Evolutionary conservation across 1,284 basidiomycete species (phyloP).

Genomic region (Microbotryum scabiosae): DNA sequence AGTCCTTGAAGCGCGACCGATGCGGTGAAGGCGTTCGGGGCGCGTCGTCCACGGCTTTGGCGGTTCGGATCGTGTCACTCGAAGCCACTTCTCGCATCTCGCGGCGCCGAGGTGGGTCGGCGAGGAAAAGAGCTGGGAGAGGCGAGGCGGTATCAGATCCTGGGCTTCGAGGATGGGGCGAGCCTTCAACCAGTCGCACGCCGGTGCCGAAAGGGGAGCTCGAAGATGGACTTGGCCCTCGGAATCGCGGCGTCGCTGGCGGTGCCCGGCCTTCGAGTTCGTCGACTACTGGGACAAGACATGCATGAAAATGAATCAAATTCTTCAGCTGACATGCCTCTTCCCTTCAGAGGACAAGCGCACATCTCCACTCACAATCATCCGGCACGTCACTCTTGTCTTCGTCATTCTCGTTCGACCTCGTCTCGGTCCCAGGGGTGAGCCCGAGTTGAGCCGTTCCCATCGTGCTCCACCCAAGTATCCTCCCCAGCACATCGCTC

Average conservation of each 20-base stretch:
- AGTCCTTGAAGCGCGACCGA: constrained; percentile 12
- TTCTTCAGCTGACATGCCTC: not conserved
- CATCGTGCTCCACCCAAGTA: constrained; percentile 32
- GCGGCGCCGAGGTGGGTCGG: not conserved
- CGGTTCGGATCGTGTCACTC: constrained; percentile 32
- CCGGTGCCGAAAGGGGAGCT: constrained; percentile 8
- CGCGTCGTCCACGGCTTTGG: constrained; percentile 4
- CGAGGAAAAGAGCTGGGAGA: not conserved
- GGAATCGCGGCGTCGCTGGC: not conserved
- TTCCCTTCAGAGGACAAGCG: no score
- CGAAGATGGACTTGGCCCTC: not conserved
- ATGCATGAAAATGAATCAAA: not conserved
- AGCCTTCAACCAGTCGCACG: constrained; percentile 1
- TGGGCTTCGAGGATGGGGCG: not conserved
- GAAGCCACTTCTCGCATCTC: constrained; percentile 27
- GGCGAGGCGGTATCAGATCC: not conserved
- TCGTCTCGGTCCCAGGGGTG: not conserved
- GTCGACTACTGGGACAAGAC: constrained; percentile 12
- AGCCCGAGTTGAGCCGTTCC: not conserved
- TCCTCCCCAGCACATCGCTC: constrained; percentile 34
- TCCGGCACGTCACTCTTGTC: constrained; percentile 21
- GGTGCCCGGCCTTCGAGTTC: not conserved
- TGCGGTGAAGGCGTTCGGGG: not conserved
- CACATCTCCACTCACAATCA: constrained; percentile 8
- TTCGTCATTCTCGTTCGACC: not conserved